These are phyloP conservation scores for Baudoinia panamericana DNA, from an alignment of 495 filamentous ascomycete genomes.

Conservation along the genomic window DNA sequence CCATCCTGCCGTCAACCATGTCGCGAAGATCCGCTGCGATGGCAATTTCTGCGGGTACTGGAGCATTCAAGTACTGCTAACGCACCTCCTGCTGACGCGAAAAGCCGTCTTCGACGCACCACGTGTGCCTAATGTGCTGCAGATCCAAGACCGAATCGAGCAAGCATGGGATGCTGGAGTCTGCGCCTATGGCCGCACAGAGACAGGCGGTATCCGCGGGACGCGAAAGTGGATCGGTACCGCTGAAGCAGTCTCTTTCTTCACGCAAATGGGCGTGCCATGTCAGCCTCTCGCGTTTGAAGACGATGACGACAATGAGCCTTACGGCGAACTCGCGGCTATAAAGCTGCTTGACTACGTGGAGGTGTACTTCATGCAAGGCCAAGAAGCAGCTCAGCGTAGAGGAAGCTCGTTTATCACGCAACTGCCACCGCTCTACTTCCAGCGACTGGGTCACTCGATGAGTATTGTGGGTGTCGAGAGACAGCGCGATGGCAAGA, in stretches of 20 bases:
- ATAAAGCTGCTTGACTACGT: constrained; percentile 50
- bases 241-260: constrained; percentile 60
- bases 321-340: constrained; percentile 33
- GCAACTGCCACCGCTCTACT: constrained; percentile 68
- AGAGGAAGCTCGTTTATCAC: constrained; percentile 38
- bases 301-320: constrained; percentile 3
- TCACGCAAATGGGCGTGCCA: constrained; percentile 52
- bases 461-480: constrained; percentile 87
- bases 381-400: constrained; percentile 16
- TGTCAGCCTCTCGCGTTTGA: constrained; percentile 9
- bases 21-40: constrained; percentile 68
- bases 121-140: constrained; percentile 55
- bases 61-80: constrained; percentile 89
- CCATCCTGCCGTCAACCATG: constrained; percentile 59
- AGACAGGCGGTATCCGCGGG: constrained; percentile 77
- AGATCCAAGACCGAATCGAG: constrained; percentile 83
- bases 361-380: constrained; percentile 58
- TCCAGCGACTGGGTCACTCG: constrained; percentile 84
- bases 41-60: constrained; percentile 96
- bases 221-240: constrained; percentile 96
- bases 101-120: constrained; percentile 1
- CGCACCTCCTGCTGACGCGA: constrained; percentile 59
- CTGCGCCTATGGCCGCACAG: constrained; percentile 54
- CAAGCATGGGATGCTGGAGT: constrained; percentile 79
- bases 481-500: constrained; percentile 45